A percentile compares a stretch with the other conserved stretches of the same genome.
Conservation (phyloP, 495 filamentous ascomycete species). For the Penicillium bialowiezense region DNA sequence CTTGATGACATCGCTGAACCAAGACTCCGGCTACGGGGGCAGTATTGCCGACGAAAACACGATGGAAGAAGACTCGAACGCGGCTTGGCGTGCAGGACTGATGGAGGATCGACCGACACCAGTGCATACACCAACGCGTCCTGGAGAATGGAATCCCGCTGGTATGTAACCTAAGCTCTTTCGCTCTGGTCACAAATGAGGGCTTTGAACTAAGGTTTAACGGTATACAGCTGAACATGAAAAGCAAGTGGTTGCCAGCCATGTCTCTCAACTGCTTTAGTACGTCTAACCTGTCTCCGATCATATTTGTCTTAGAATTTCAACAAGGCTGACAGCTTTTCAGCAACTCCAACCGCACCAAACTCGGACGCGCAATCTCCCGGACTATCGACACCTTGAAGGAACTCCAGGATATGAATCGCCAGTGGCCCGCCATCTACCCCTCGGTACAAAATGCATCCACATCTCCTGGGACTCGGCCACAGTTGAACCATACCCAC, state of each 20-base stretch:
- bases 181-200: background rate
- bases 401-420: conserved; percentile 82
- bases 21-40: conserved; percentile 89
- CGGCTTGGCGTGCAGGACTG: conserved; percentile 56
- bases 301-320: background rate
- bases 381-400: conserved; percentile 76
- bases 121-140: conserved; percentile 50
- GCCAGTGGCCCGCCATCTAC: conserved; percentile 91
- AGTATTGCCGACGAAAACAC: conserved; percentile 57
- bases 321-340: conserved; percentile 16
- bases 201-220: too few species aligned
- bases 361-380: conserved; percentile 81
- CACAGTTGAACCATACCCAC: conserved; percentile 52
- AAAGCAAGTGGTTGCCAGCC: conserved; percentile 59
- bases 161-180: conserved; percentile 19
- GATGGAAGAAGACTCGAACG: conserved; percentile 42
- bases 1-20: conserved; percentile 68
- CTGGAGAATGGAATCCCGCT: conserved; percentile 48
- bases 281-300: conserved; percentile 29
- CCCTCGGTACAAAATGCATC: conserved; percentile 73
- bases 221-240: conserved; percentile 52
- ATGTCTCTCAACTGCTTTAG: conserved; percentile 71
- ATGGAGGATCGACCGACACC: conserved; percentile 67
- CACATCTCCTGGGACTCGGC: conserved; percentile 38
- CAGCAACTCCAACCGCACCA: conserved; percentile 86